Evolutionary conservation across 257 asterid species (phyloP).

Genomic region (Pogostemon cablin): DNA sequence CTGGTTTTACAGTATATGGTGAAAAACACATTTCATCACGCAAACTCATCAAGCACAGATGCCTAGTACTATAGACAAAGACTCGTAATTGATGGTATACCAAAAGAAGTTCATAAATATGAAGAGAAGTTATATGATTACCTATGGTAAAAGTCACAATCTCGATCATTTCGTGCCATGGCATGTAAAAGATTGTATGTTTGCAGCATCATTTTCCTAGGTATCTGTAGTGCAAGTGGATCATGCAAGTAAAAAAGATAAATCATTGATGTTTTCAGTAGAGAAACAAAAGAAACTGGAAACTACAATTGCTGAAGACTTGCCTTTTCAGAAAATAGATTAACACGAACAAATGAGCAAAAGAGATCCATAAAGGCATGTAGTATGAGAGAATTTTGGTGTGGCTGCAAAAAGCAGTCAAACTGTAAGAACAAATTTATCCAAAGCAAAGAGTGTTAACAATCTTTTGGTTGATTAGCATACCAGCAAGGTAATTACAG

Average conservation of each 20-base stretch:
- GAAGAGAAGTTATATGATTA: conserved; percentile 34
- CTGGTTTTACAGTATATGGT: conserved; percentile 1
- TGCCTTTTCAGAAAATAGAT: conserved; percentile 92
- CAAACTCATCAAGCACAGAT: conserved; percentile 23
- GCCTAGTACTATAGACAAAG: background rate
- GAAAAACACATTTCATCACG: conserved; percentile 6
- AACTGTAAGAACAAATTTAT: conserved; percentile 29
- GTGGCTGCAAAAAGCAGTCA: conserved; percentile 76
- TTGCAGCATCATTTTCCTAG: conserved; percentile 96
- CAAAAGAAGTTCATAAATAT: conserved; percentile 15
- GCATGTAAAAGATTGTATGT: conserved; percentile 88
- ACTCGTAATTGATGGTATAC: conserved; percentile 22
- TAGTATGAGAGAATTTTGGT: conserved; percentile 93
- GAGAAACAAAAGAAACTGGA: conserved; percentile 21
- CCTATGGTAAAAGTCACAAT: conserved; percentile 97
- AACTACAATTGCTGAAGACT: conserved; percentile 33
- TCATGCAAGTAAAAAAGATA: conserved; percentile 29
- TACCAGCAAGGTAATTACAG: conserved; percentile 98
- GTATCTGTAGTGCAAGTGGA: conserved; percentile 58
- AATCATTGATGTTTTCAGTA: conserved; percentile 15
- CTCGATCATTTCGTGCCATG: conserved; percentile 85
- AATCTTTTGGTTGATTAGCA: conserved; percentile 8
- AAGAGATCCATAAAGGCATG: conserved; percentile 98
- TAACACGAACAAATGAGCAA: conserved; percentile 98
- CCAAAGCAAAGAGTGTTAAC: conserved; percentile 7